Evolutionary conservation across 1,139 yeast genomes (phyloP), one percentile per base, ranked within the genome.

Genomic region (Sugiyamaella paludigena): DNA sequence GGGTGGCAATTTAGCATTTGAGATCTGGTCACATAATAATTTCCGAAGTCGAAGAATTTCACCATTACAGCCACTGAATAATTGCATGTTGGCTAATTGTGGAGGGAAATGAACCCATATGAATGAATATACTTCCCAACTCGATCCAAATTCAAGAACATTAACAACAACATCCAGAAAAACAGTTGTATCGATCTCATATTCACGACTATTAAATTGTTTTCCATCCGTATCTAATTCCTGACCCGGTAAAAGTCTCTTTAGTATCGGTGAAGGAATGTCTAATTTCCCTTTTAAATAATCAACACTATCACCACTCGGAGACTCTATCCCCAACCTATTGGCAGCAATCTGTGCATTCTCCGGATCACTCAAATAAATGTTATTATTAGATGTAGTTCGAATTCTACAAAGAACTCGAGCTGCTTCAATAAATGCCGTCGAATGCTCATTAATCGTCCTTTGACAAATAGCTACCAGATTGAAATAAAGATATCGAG

Each of bases 71-170:
- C 72, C 66, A 34, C 64, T 63, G 56, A 84, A 85, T 8, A 87
- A 67, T 13, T 71, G 72, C 55, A 82, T 66, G 58, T 84, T 84
- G 2, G 89, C 73, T 32, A 88, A 63, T 61, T 87, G 96, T 0
- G 87, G 78, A 57, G 88, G 82, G 50, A 85, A 74, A 64, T 84
- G 89, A 0, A 85, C 80, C 74, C 86, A 72, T 1, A 81, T 66
- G 59, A 74, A 84, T 0, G 89, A 80, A 61, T 81, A 87, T 1
- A 81, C 65, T 53, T 84, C 92, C 91, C 92, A 86, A 50, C 78
- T 76, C 19, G 78, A 71, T 36, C 83, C 84, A 4, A 45, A 45
- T 33, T 74, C 76, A 59, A 84, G 64, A 0, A 84, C 71, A 11
- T 70, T 67, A 13, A 78, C 64, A 1, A 83, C 79, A 11, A 80